These are phyloP conservation scores for Oxytropis ochrocephala DNA, from an alignment of 306 rosid species.

Conservation along the genomic window DNA sequence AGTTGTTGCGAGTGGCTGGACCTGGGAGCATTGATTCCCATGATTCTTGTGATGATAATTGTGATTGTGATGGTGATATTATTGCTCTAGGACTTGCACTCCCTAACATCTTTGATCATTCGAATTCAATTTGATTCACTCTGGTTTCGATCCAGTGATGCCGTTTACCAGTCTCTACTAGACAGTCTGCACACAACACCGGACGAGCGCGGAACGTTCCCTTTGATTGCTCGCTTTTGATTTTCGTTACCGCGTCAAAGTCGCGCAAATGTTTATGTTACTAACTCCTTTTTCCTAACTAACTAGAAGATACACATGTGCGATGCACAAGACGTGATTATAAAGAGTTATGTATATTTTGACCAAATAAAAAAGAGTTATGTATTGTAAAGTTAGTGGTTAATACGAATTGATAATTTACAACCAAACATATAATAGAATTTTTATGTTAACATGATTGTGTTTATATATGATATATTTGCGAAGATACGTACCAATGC, in stretches of 20 bases:
- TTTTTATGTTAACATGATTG: too few relatives aligned
- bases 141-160: not conserved
- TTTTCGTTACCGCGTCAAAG: not conserved
- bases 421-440: too few relatives aligned
- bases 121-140: not conserved
- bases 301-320: too few relatives aligned
- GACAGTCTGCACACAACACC: not conserved
- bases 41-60: constrained; percentile 34
- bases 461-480: too few relatives aligned
- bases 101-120: constrained; percentile 19
- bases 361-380: too few relatives aligned
- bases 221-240: not conserved
- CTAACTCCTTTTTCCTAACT: too few relatives aligned
- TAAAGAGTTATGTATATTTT: too few relatives aligned
- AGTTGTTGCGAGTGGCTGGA: constrained; percentile 83
- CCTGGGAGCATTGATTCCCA: constrained; percentile 92
- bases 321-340: too few relatives aligned
- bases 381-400: too few relatives aligned
- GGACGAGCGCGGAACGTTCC: constrained; percentile 5
- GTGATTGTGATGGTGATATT: not conserved
- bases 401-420: too few relatives aligned
- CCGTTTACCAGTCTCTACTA: not conserved
- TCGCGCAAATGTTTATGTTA: too few relatives aligned
- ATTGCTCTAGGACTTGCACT: constrained; percentile 31
- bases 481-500: too few relatives aligned